Evolutionary conservation across 495 filamentous ascomycete species (phyloP).

Genomic region (Neurospora cerealis): DNA sequence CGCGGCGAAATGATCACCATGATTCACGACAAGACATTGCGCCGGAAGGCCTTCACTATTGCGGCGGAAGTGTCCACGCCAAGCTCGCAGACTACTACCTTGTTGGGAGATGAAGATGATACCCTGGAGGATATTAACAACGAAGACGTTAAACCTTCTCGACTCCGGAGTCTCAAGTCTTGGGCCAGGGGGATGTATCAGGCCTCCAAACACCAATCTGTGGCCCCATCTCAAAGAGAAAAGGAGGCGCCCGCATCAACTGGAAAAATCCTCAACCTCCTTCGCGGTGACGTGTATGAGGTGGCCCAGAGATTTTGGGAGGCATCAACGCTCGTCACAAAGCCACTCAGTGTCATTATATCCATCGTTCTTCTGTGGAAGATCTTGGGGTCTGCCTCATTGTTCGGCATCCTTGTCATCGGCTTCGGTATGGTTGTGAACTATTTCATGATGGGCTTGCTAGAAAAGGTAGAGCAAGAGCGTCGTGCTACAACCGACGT

Average conservation of each 20-base stretch:
- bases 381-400: constrained; percentile 68
- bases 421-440: constrained; percentile 56
- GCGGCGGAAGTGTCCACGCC: constrained; percentile 5
- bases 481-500: constrained; percentile 59
- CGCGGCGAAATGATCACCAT: constrained; percentile 81
- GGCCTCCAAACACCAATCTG: not conserved
- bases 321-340: constrained; percentile 52
- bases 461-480: constrained; percentile 52
- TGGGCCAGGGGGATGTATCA: not conserved
- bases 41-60: constrained; percentile 57
- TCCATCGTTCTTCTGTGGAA: constrained; percentile 61
- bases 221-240: not conserved
- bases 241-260: constrained; percentile 53
- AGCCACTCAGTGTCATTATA: constrained; percentile 58
- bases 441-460: constrained; percentile 45
- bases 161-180: constrained; percentile 2
- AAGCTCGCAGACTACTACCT: constrained; percentile 8
- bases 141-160: constrained; percentile 5
- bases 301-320: constrained; percentile 79
- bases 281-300: constrained; percentile 72
- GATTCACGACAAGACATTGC: constrained; percentile 75
- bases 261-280: constrained; percentile 75
- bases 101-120: constrained; percentile 19
- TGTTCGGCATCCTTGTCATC: constrained; percentile 58
- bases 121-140: constrained; percentile 11